Conservation (phyloP, 306 rosid species). For the Fragaria nilgerrensis region DNA sequence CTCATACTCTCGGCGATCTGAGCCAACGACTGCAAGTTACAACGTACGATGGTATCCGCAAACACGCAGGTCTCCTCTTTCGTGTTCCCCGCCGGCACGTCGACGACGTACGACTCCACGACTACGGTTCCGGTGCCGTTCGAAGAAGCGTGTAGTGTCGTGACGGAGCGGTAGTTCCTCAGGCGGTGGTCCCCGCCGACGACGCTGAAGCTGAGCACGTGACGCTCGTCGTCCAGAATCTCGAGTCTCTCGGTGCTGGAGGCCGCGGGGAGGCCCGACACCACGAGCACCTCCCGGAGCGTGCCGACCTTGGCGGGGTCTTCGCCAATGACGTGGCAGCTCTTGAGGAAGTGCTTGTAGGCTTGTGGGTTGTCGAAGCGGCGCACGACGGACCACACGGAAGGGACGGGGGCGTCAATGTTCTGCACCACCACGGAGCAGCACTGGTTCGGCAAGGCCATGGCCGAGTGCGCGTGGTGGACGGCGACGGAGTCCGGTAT, state of each 20-base stretch:
- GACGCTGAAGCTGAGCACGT: slow-evolving; percentile 86
- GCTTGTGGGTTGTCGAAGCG: slow-evolving; percentile 91
- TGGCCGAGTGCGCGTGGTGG: slow-evolving; percentile 51
- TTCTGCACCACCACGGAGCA: slow-evolving; percentile 70
- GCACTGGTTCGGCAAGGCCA: slow-evolving; percentile 59
- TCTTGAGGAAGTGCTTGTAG: slow-evolving; percentile 85
- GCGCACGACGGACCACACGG: slow-evolving; percentile 84
- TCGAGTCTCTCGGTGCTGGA: slow-evolving; percentile 86
- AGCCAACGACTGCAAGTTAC: slow-evolving; percentile 82
- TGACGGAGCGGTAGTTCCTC: slow-evolving; percentile 77
- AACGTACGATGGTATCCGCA: slow-evolving; percentile 86
- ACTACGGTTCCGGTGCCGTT: slow-evolving; percentile 64
- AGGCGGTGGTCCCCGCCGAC: slow-evolving; percentile 91
- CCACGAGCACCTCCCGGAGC: slow-evolving; percentile 67
- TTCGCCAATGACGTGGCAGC: slow-evolving; percentile 77
- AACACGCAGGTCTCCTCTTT: slow-evolving; percentile 89
- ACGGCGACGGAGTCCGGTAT: slow-evolving; percentile 44
- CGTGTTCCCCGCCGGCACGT: slow-evolving; percentile 80
- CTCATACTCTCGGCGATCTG: slow-evolving; percentile 73
- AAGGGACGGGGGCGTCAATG: slow-evolving; percentile 59
- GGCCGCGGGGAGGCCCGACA: slow-evolving; percentile 88
- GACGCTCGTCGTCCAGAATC: slow-evolving; percentile 90
- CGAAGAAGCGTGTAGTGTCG: slow-evolving; percentile 54
- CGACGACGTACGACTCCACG: slow-evolving; percentile 84
- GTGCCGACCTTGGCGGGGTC: slow-evolving; percentile 50